Percentiles rank a stretch among this genome's conserved stretches.
These are phyloP conservation scores for Triangularia verruculosa DNA, from an alignment of 2,329 filamentous ascomycete genomes.

Conservation along the genomic window DNA sequence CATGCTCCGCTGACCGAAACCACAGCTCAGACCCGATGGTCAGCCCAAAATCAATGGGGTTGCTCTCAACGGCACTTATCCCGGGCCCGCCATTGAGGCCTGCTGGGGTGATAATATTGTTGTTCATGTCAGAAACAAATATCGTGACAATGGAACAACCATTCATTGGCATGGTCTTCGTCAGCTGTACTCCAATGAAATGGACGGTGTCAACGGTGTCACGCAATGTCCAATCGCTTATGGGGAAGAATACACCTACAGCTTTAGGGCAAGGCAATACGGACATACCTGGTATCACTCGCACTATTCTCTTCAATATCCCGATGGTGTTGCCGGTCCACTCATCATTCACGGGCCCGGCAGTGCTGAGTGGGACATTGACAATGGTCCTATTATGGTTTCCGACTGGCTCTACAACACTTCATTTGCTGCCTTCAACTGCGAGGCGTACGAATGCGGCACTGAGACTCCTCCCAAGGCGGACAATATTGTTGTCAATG, in stretches of 20 bases:
- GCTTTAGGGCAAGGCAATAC: slow-evolving; percentile 32
- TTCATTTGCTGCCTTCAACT: slow-evolving; percentile 15
- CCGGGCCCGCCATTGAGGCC: slow-evolving; percentile 9
- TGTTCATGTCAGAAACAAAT: slow-evolving; percentile 4
- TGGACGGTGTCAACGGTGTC: slow-evolving; percentile 12
- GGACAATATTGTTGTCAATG: slow-evolving; percentile 21
- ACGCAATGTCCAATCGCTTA: slow-evolving; percentile 47
- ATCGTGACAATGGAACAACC: slow-evolving; percentile 3
- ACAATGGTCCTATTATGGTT: slow-evolving; percentile 14
- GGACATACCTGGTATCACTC: slow-evolving; percentile 36
- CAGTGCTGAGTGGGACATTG: slow-evolving; percentile 13
- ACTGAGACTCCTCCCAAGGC: slow-evolving; percentile 26
- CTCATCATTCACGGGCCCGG: slow-evolving; percentile 19
- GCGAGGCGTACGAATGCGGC: slow-evolving; percentile 15
- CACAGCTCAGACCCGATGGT: slow-evolving; percentile 6
- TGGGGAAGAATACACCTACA: slow-evolving; percentile 36
- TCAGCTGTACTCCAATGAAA: neutral
- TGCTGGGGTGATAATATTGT: slow-evolving; percentile 10
- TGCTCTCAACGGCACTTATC: slow-evolving; percentile 7
- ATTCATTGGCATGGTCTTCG: slow-evolving; percentile 19
- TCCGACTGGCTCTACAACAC: slow-evolving; percentile 14
- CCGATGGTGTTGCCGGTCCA: slow-evolving; percentile 18
- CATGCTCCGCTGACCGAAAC: neutral
- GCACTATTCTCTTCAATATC: slow-evolving; percentile 32
- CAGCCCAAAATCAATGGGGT: slow-evolving; percentile 5